phyloP scores from a whole-genome alignment of 148 eudicot species.

The Limonium bicolor region DNA sequence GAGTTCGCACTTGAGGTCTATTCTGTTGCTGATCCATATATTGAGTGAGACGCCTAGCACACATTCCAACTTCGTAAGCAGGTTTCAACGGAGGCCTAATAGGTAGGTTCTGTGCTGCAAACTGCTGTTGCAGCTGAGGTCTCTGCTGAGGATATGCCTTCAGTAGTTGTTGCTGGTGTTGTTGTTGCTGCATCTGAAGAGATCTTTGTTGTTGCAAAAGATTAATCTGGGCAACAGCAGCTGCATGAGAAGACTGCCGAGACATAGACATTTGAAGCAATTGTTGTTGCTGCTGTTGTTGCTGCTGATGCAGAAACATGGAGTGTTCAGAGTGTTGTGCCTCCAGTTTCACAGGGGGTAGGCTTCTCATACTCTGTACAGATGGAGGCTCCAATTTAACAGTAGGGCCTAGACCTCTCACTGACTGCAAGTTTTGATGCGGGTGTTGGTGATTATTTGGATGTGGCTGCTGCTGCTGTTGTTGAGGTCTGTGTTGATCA shows the following conservation, averaged over 20 bases:
- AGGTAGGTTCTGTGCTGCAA: constrained; percentile 60
- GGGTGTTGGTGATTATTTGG: no score
- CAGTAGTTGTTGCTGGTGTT: constrained; percentile 60
- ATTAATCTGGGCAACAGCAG: constrained; percentile 52
- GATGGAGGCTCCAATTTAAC: constrained; percentile 74
- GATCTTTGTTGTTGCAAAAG: constrained; percentile 71
- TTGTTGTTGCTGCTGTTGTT: constrained; percentile 52
- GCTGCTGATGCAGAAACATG: constrained; percentile 63
- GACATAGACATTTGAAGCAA: constrained; percentile 58
- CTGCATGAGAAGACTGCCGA: constrained; percentile 65
- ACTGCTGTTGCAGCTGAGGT: constrained; percentile 38
- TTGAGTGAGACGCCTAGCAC: constrained; percentile 82
- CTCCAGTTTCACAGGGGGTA: constrained; percentile 57
- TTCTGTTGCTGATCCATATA: constrained; percentile 97
- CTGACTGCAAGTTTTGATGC: constrained; percentile 41
- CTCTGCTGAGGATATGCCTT: constrained; percentile 76
- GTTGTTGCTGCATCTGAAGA: constrained; percentile 58
- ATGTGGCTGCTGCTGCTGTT: constrained; percentile 32
- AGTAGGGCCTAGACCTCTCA: constrained; percentile 44
- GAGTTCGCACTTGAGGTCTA: constrained; percentile 67
- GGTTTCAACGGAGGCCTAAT: constrained; percentile 65
- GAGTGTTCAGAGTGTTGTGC: constrained; percentile 73
- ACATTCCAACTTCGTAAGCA: constrained; percentile 81
- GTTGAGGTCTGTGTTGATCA: constrained; percentile 27
- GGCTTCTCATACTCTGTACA: constrained; percentile 42